phyloP scores from a whole-genome alignment of 768 basidiomycete species.

The Boletus bicolor region DNA sequence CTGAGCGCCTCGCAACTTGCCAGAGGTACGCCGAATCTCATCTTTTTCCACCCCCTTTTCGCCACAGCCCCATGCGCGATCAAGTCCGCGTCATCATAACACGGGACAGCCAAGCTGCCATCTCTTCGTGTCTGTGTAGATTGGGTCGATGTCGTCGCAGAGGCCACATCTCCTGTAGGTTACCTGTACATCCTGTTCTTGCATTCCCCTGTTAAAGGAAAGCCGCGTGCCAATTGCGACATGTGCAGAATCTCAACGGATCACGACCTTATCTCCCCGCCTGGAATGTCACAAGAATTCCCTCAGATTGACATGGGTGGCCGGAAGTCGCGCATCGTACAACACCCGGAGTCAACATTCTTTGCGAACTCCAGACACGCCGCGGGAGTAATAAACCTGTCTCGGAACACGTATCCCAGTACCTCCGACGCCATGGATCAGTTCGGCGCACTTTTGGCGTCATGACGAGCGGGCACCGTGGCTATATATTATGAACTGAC shows the following conservation, averaged over 20 bases:
- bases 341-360: conserved; percentile 12
- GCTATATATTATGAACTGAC: background rate
- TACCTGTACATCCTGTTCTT: background rate
- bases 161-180: conserved; percentile 1
- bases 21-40: conserved; percentile 17
- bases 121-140: conserved; percentile 11
- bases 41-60: conserved; percentile 29
- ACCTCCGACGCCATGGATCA: conserved; percentile 8
- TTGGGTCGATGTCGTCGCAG: conserved; percentile 16
- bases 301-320: conserved; percentile 14
- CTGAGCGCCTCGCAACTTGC: conserved; percentile 4
- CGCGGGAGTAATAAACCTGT: conserved; percentile 26
- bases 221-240: background rate
- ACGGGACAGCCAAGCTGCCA: background rate
- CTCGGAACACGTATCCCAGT: conserved; percentile 6
- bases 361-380: conserved; percentile 21
- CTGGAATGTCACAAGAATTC: conserved; percentile 8
- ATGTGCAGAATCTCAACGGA: conserved; percentile 24
- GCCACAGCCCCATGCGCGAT: conserved; percentile 17
- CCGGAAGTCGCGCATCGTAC: conserved; percentile 18
- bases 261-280: conserved; percentile 32
- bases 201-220: conserved; percentile 6
- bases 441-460: background rate
- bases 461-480: background rate
- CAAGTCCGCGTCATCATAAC: conserved; percentile 5